Percentiles rank a stretch among this genome's conserved stretches.
Conservation (phyloP, 495 filamentous ascomycete species). For the Xylona heveae region DNA sequence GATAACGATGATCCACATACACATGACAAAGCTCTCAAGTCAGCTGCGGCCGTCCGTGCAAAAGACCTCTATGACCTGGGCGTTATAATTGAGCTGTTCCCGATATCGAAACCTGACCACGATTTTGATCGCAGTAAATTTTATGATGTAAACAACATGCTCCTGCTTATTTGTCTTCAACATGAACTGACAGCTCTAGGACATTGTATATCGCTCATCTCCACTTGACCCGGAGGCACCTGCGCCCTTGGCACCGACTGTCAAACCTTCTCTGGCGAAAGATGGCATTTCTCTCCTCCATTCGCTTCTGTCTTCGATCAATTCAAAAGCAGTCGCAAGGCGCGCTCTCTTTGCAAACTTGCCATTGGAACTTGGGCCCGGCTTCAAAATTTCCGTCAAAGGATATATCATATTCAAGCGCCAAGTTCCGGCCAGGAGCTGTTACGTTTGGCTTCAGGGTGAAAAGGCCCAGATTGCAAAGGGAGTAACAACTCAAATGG, state of each 20-base stretch:
- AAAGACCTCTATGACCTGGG: conserved; percentile 93
- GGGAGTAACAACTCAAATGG: conserved; percentile 46
- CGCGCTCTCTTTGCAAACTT: conserved; percentile 70
- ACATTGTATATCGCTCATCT: conserved; percentile 52
- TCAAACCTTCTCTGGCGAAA: conserved; percentile 24
- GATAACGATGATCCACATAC: conserved; percentile 81
- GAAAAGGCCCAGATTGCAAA: conserved; percentile 65
- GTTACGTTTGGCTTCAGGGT: conserved; percentile 67
- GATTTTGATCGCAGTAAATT: conserved; percentile 74
- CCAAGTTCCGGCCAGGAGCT: conserved; percentile 56
- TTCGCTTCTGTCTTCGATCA: conserved; percentile 72
- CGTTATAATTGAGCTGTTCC: conserved; percentile 83
- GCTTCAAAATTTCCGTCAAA: conserved; percentile 70
- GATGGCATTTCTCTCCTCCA: conserved; percentile 66
- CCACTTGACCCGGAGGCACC: conserved; percentile 48
- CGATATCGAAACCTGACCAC: conserved; percentile 52
- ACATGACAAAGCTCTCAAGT: conserved; percentile 43
- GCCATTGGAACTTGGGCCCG: conserved; percentile 68
- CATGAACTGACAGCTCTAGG: conserved; percentile 24
- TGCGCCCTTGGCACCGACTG: conserved; percentile 18
- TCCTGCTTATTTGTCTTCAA: neutral
- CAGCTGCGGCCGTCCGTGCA: conserved; percentile 62
- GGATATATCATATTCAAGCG: conserved; percentile 78
- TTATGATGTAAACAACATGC: conserved; percentile 47
- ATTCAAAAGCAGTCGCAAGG: conserved; percentile 74